These are phyloP conservation scores for Cochlearia excelsa DNA, from an alignment of 345 rosid genomes.

Conservation along the genomic window DNA sequence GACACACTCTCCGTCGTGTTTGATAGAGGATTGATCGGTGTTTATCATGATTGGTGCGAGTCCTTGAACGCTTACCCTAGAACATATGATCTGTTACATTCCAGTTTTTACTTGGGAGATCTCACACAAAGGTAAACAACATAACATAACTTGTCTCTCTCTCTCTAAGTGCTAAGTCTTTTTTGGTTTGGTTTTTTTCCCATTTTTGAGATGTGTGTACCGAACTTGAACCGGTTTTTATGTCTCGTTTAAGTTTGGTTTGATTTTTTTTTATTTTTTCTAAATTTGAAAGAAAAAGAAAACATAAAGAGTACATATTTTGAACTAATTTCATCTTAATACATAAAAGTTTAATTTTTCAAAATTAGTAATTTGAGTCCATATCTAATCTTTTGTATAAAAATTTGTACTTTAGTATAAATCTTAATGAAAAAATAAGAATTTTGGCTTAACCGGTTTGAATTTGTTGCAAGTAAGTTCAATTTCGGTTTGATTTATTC, in stretches of 20 bases:
- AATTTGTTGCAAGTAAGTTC: no score
- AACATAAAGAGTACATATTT: no score
- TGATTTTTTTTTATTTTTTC: background rate
- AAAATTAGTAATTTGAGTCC: no score
- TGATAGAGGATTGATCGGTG: conserved; percentile 81
- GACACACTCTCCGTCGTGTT: conserved; percentile 66
- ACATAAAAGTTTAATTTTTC: no score
- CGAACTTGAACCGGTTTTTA: background rate
- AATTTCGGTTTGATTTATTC: conserved; percentile 1
- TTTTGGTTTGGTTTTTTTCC: background rate
- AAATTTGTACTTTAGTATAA: no score
- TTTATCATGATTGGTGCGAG: conserved; percentile 93
- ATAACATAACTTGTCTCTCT: background rate
- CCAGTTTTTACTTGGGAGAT: conserved; percentile 60
- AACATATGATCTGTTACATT: conserved; percentile 78
- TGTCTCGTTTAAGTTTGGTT: conserved; percentile 1
- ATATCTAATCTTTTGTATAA: no score
- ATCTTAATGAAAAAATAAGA: no score
- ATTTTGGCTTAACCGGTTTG: no score
- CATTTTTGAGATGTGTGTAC: background rate
- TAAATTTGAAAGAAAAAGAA: no score
- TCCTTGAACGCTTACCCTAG: conserved; percentile 81
- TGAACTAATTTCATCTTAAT: no score
- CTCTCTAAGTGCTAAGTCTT: background rate
- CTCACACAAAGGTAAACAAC: conserved; percentile 28